Evolutionary conservation across 2,329 filamentous ascomycete genomes (phyloP), one percentile per base, ranked within the genome.

Genomic region (Fusarium longipes): DNA sequence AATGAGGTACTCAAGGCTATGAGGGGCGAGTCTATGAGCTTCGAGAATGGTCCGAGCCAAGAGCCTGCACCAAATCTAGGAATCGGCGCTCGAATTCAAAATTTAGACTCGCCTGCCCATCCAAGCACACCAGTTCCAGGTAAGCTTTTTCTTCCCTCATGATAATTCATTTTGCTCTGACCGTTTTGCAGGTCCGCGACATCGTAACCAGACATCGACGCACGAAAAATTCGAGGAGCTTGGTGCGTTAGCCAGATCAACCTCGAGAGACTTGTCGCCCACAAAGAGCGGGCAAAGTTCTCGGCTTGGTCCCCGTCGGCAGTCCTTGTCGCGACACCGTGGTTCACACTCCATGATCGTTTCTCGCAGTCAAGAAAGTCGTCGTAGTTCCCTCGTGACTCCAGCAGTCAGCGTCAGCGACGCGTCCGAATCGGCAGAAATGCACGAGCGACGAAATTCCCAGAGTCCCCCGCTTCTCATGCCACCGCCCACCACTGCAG

Each of bases 1-100:
- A 92, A 89, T 43, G 94, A 98, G 57, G 95, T 99, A 2, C 78
- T 98, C 36, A 84, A 84, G 11, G 91, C 88, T 3, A 92, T 97
- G 78, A 90, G 91, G 70, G 89, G 86, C 35, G 90, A 92, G 80
- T 87, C 78, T 68, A 15, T 69, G 35, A 80, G 76, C 40, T 74
- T 84, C 45, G 82, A 85, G 36, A 78, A 79, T 12, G 70, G 82
- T 20, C 74, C 78, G 47, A 78, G 77, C 45, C 71, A 75, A 25
- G 74, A 78, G 22, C 73, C 77, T 5, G 79, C 76, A 27, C 77
- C 83, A 32, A 66, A 78, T 6, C 69, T 82, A 4, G 79, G 79
- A 2, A 65, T 86, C 4, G 77, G 79, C 20, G 82, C 78, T 35
- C 79, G 85, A 14, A 83, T 88, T 18, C 85, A 87, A 61, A 87